These are phyloP conservation scores for Auricularia auricula-judae DNA, from an alignment of 768 basidiomycete genomes.

Conservation along the genomic window DNA sequence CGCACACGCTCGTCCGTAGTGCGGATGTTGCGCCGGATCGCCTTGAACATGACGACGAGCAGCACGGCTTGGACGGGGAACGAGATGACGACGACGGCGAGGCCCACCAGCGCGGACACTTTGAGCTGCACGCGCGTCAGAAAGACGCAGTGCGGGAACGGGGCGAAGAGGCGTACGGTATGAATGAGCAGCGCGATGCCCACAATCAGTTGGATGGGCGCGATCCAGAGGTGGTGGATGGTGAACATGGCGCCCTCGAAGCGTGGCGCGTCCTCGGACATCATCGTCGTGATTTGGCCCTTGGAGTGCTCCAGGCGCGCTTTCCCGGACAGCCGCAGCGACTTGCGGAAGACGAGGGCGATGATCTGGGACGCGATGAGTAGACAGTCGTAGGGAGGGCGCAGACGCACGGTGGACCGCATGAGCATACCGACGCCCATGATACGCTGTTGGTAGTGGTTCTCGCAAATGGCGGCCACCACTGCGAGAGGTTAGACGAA, in stretches of 20 bases:
- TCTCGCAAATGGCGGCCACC: not conserved
- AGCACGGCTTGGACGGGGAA: constrained; percentile 51
- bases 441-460: not conserved
- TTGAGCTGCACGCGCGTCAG: constrained; percentile 33
- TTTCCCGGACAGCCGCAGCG: constrained; percentile 51
- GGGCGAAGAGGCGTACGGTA: constrained; percentile 27
- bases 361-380: constrained; percentile 18
- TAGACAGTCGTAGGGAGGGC: not conserved
- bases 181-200: constrained; percentile 51
- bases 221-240: constrained; percentile 37
- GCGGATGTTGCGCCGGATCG: constrained; percentile 21
- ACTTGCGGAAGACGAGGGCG: constrained; percentile 50
- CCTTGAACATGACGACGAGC: constrained; percentile 39
- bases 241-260: constrained; percentile 36
- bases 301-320: constrained; percentile 47
- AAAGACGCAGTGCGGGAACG: not conserved
- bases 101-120: constrained; percentile 57
- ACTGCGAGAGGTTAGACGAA: not conserved
- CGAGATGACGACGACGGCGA: constrained; percentile 44
- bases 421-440: not conserved
- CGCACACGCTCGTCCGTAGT: constrained; percentile 35
- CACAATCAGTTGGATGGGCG: constrained; percentile 50
- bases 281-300: constrained; percentile 61
- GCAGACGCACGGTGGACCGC: not conserved
- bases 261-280: constrained; percentile 50